Evolutionary conservation across 495 filamentous ascomycete genomes (phyloP).

Genomic region (Penicillium taxi): DNA sequence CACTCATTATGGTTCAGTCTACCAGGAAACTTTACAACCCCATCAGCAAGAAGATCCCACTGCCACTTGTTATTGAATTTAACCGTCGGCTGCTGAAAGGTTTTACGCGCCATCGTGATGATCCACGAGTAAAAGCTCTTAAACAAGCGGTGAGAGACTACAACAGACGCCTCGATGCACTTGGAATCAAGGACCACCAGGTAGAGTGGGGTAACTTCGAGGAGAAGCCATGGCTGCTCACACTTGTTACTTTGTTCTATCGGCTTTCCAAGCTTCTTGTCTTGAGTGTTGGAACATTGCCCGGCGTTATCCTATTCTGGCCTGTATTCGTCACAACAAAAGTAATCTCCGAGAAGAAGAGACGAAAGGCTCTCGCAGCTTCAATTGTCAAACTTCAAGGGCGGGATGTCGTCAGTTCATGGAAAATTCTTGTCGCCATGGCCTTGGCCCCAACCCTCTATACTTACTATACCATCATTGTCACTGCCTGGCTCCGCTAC

Average conservation of each 20-base stretch:
- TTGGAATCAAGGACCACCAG: constrained; percentile 89
- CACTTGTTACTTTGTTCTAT: constrained; percentile 70
- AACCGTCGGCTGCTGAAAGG: constrained; percentile 86
- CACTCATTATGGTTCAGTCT: constrained; percentile 92
- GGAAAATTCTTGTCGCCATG: constrained; percentile 93
- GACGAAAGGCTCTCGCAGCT: constrained; percentile 75
- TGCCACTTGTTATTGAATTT: constrained; percentile 89
- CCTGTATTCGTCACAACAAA: constrained; percentile 91
- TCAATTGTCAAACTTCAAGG: constrained; percentile 91
- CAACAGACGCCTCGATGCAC: constrained; percentile 73
- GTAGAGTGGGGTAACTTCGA: constrained; percentile 77
- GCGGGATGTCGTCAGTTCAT: constrained; percentile 89
- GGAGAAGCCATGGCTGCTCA: constrained; percentile 51
- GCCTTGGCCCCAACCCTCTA: constrained; percentile 82
- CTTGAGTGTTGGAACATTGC: constrained; percentile 73
- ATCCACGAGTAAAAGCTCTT: constrained; percentile 69
- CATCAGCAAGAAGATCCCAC: constrained; percentile 82
- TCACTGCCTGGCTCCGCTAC: constrained; percentile 67
- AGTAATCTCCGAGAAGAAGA: constrained; percentile 78
- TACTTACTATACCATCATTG: constrained; percentile 61
- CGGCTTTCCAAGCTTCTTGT: constrained; percentile 65
- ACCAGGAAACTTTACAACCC: constrained; percentile 88
- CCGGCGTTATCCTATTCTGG: constrained; percentile 76
- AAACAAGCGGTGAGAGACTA: constrained; percentile 74
- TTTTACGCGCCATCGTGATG: constrained; percentile 83